Conservation (phyloP, 129 eudicot genomes). For the Artemisia annua region DNA sequence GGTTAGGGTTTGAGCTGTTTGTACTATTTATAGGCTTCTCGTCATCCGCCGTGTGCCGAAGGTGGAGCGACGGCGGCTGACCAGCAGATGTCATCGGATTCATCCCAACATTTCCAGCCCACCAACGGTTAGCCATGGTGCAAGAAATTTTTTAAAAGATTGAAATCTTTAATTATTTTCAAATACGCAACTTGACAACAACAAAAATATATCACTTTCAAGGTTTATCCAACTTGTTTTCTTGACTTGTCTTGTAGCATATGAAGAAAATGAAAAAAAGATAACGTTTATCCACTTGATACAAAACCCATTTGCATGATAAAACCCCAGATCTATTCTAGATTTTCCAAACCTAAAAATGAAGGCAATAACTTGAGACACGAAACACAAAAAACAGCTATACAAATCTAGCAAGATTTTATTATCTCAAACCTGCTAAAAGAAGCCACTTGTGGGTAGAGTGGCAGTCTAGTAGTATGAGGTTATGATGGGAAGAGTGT, state of each 20-base stretch:
- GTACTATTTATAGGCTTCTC: constrained; percentile 38
- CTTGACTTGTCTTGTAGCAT: constrained; percentile 11
- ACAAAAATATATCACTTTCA: constrained; percentile 25
- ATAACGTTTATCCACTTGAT: constrained; percentile 22
- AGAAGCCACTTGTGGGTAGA: background rate
- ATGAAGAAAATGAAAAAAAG: constrained; percentile 9
- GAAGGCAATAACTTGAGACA: constrained; percentile 22
- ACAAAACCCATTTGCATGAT: constrained; percentile 32
- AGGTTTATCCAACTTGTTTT: constrained; percentile 22
- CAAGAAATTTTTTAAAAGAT: background rate
- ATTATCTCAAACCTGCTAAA: constrained; percentile 19
- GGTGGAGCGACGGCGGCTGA: constrained; percentile 45
- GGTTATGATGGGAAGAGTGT: background rate
- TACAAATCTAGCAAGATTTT: constrained; percentile 30
- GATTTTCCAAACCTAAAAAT: constrained; percentile 18
- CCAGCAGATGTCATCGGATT: constrained; percentile 50
- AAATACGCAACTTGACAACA: constrained; percentile 7
- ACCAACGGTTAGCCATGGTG: constrained; percentile 73
- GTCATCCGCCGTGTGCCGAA: constrained; percentile 39
- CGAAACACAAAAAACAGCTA: background rate
- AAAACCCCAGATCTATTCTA: constrained; percentile 11
- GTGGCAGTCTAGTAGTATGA: constrained; percentile 6
- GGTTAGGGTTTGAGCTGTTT: constrained; percentile 25
- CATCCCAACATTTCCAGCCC: constrained; percentile 76
- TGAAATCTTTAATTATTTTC: background rate